Conservation (phyloP, 1,139 yeast genomes). For the Hyphopichia pseudoburtonii region DNA sequence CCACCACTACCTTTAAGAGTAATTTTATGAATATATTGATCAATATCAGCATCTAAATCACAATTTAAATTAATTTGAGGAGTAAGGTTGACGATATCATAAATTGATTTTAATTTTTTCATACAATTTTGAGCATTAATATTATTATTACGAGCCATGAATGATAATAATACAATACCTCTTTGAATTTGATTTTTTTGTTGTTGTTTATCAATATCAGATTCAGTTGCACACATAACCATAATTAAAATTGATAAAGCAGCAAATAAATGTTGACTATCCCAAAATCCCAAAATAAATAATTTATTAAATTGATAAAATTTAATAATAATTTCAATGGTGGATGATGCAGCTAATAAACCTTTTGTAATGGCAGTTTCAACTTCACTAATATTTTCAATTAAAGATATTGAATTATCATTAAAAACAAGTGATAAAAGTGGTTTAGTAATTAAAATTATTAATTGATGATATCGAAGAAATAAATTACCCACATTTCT, state of each 20-base stretch:
- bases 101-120: conserved; percentile 21
- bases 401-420: conserved; percentile 22
- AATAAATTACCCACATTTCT: conserved; percentile 39
- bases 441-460: conserved; percentile 47
- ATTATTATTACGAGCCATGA: conserved; percentile 43
- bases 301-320: conserved; percentile 35
- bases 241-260: conserved; percentile 43
- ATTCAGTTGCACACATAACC: conserved; percentile 30
- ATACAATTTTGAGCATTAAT: conserved; percentile 38
- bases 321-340: conserved; percentile 38
- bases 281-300: conserved; percentile 53
- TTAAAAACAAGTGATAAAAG: conserved; percentile 43
- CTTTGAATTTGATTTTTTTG: conserved; percentile 30
- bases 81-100: conserved; percentile 15
- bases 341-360: conserved; percentile 38
- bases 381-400: conserved; percentile 28
- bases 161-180: conserved; percentile 35
- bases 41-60: conserved; percentile 12
- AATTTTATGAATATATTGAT: neutral
- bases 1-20: neutral
- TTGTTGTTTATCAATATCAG: conserved; percentile 21
- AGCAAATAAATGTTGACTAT: conserved; percentile 49
- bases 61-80: conserved; percentile 21
- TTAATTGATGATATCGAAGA: conserved; percentile 48
- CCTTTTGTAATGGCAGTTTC: conserved; percentile 38